Conservation (phyloP, 768 basidiomycete species). For the Galerina sulciceps region DNA sequence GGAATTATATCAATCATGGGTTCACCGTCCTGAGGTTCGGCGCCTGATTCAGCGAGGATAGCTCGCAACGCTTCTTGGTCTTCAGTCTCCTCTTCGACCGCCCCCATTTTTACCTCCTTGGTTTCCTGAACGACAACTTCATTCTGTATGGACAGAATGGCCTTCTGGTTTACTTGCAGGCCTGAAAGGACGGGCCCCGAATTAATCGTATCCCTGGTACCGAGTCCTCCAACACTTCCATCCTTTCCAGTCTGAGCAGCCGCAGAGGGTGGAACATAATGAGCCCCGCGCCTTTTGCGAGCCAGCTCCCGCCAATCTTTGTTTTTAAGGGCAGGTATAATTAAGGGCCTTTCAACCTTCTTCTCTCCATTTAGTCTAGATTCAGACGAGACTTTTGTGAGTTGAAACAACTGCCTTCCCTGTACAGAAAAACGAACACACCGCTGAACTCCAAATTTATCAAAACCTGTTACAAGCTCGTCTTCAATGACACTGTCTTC, state of each 20-base stretch:
- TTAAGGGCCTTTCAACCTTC: slow-evolving; percentile 62
- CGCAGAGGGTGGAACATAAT: slow-evolving; percentile 71
- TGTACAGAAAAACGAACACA: slow-evolving; percentile 53
- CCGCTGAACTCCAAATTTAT: slow-evolving; percentile 81
- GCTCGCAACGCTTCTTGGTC: slow-evolving; percentile 84
- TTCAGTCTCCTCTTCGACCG: slow-evolving; percentile 54
- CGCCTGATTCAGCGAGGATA: slow-evolving; percentile 62
- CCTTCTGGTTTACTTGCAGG: slow-evolving; percentile 54
- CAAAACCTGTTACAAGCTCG: slow-evolving; percentile 74
- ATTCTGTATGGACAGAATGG: slow-evolving; percentile 29
- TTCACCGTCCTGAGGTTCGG: slow-evolving; percentile 38
- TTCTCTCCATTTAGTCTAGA: slow-evolving; percentile 50
- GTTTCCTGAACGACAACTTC: slow-evolving; percentile 20
- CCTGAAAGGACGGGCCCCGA: slow-evolving; percentile 75
- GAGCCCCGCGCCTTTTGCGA: slow-evolving; percentile 60
- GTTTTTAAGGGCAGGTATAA: slow-evolving; percentile 87
- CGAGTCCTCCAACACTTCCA: slow-evolving; percentile 78
- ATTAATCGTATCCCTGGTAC: slow-evolving; percentile 77
- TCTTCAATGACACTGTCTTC: slow-evolving; percentile 62
- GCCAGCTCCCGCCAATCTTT: slow-evolving; percentile 89
- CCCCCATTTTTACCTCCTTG: slow-evolving; percentile 35
- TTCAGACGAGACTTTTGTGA: slow-evolving; percentile 60
- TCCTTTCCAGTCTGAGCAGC: slow-evolving; percentile 61
- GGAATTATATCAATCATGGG: slow-evolving; percentile 68
- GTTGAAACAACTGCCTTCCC: slow-evolving; percentile 60